A percentile compares a stretch with the other conserved stretches of the same genome.
Conservation (phyloP, 1,284 basidiomycete species). For the Tetrapyrgos nigripes region DNA sequence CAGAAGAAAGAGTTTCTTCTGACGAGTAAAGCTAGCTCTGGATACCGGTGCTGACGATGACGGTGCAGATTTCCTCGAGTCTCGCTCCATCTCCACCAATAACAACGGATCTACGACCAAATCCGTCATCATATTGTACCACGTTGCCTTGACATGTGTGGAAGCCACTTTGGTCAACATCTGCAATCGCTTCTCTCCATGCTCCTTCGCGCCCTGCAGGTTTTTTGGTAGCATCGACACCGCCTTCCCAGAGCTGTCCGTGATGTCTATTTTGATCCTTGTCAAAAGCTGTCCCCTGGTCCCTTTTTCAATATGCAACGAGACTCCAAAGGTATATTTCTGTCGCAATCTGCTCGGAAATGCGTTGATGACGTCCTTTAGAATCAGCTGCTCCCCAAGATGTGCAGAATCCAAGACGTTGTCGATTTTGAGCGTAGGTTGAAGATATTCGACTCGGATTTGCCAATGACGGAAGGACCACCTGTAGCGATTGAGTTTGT, state of each 20-base stretch:
- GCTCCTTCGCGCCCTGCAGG: background rate
- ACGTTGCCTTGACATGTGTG: conserved; percentile 12
- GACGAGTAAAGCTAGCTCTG: too few relatives aligned
- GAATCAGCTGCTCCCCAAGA: background rate
- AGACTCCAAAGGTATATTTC: background rate
- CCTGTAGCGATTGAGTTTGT: conserved; percentile 10
- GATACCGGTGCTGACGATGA: too few relatives aligned
- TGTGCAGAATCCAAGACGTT: background rate
- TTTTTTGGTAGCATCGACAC: background rate
- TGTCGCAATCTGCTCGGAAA: background rate
- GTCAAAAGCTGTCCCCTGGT: background rate
- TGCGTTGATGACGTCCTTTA: background rate
- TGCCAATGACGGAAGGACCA: conserved; percentile 14
- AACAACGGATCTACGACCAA: conserved; percentile 6
- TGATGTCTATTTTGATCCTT: background rate
- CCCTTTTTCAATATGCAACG: background rate
- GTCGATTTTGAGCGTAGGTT: background rate
- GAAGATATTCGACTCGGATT: conserved; percentile 12
- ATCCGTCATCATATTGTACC: conserved; percentile 22
- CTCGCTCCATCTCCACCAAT: background rate
- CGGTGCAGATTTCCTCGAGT: conserved; percentile 19
- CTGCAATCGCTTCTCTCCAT: background rate
- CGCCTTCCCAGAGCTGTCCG: background rate
- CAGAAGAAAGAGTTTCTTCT: too few relatives aligned
- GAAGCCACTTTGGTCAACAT: background rate